Base-by-base conservation (phyloP, 116 monocot species). In the Trichopus zeylanicus region DNA sequence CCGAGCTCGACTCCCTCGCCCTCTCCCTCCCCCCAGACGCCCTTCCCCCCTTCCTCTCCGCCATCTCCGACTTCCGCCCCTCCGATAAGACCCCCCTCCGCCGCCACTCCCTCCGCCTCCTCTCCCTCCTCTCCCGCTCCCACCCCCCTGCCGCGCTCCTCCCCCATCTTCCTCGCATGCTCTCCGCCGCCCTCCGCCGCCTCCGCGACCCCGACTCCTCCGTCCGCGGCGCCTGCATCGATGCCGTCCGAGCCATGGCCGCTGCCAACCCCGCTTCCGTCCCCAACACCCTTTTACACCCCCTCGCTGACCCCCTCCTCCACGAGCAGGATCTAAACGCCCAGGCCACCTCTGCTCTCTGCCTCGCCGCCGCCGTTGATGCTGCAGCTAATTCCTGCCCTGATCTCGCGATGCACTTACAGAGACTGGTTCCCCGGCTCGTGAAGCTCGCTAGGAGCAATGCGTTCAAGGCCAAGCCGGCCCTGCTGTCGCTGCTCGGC, bases 171-270 rank as follows among this genome's bases (percentile, higher is more conserved):
- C 87, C 90, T 53, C 81, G 87, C 53, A 79, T 97, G 78, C 76
- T 91, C 47, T 60, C 82, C 67, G 69, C 87, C 66, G 68, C 80
- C 32, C 77, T 87, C 51, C 83, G 84, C 67, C 87, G 91, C n/a
- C 70, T 97, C 67, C 81, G 97, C 18, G 97, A 91, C 53, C 67
- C 84, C 7, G 91, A 91, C 68, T 87, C 97, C 67, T 81, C 91
- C 63, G 87, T 97, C 55, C 81, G 97, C 54, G 48, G 77, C 51
- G 97, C 97, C 29, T 68, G 67, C 56, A 75, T 87, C 38, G 81
- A 81, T 48, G 87, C 91, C 61, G 84, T 77, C 38, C 75, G 87
- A 22, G 71, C 86, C 62, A 62, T 90, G 39, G 66, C 95, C 56
- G 29, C 73, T 25, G 61, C 73, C 30, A 15, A 69, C 51, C 65